Evolutionary conservation across 805 yeast genomes (phyloP).

Genomic region (Lipomyces chichibuensis): DNA sequence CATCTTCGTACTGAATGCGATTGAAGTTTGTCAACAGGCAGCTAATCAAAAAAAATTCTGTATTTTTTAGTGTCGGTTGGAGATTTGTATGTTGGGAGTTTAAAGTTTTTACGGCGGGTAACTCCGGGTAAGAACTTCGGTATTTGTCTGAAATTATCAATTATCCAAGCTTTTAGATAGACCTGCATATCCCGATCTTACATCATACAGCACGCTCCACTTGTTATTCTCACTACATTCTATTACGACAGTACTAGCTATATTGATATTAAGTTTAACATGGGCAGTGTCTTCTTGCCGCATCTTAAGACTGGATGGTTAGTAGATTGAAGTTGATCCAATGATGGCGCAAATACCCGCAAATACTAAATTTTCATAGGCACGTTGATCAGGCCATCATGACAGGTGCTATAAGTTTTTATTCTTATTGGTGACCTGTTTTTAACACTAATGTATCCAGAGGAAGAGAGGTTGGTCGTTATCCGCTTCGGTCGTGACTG

Average conservation of each 20-base stretch:
- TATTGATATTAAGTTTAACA: conserved; percentile 38
- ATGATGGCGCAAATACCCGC: background rate
- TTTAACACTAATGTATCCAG: conserved; percentile 43
- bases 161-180: too few species aligned
- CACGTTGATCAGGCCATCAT: conserved; percentile 97
- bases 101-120: conserved; percentile 8
- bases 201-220: too few species aligned
- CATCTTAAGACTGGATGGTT: conserved; percentile 76
- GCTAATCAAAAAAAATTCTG: background rate
- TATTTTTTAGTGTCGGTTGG: background rate
- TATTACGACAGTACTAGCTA: too few species aligned
- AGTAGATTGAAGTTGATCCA: background rate
- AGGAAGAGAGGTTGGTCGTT: conserved; percentile 84
- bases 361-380: conserved; percentile 44
- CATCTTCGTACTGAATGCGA: background rate
- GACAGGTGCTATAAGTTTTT: conserved; percentile 43
- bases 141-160: too few species aligned
- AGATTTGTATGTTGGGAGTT: conserved; percentile 15
- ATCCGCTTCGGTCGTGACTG: conserved; percentile 82
- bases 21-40: background rate
- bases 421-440: background rate
- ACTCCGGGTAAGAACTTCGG: background rate
- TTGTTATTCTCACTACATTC: too few species aligned
- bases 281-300: conserved; percentile 84
- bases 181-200: too few species aligned